Percentiles rank a stretch among this genome's conserved stretches.
Conservation (phyloP, 805 yeast species). For the Sugiyamaella marilandica region DNA sequence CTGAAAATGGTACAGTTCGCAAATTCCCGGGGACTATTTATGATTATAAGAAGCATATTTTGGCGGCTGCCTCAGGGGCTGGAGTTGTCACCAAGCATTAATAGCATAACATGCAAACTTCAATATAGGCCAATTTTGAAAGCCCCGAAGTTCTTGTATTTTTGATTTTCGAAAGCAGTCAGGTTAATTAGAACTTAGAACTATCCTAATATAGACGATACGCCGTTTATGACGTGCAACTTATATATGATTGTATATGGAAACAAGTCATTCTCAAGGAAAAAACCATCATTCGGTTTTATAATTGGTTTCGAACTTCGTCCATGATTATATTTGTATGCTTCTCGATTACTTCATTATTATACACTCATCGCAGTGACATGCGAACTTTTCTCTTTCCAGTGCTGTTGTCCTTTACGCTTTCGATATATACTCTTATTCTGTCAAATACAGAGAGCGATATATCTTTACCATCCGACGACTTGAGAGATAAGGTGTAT, state of each 20-base stretch:
- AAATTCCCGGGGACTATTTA: conserved; percentile 77
- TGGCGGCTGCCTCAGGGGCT: conserved; percentile 66
- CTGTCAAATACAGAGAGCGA: conserved; percentile 74
- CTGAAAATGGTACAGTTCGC: conserved; percentile 77
- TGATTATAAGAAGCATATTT: conserved; percentile 85
- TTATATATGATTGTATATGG: no score
- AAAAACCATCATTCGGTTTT: neutral
- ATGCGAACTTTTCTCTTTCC: conserved; percentile 91
- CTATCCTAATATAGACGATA: no score
- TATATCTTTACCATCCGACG: conserved; percentile 40
- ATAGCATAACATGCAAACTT: neutral
- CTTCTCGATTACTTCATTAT: neutral
- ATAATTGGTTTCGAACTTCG: neutral
- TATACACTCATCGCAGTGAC: conserved; percentile 22
- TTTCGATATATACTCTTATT: conserved; percentile 75
- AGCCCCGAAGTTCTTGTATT: no score
- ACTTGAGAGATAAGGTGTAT: conserved; percentile 57
- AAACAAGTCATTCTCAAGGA: no score
- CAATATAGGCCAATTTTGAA: neutral
- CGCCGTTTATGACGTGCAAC: no score
- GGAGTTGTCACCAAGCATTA: conserved; percentile 92
- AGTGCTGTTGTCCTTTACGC: conserved; percentile 77
- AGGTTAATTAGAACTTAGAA: no score
- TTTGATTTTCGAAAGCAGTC: no score
- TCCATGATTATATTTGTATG: neutral